These are phyloP conservation scores for Clonostachys solani DNA, from an alignment of 2,329 filamentous ascomycete species.

Conservation along the genomic window DNA sequence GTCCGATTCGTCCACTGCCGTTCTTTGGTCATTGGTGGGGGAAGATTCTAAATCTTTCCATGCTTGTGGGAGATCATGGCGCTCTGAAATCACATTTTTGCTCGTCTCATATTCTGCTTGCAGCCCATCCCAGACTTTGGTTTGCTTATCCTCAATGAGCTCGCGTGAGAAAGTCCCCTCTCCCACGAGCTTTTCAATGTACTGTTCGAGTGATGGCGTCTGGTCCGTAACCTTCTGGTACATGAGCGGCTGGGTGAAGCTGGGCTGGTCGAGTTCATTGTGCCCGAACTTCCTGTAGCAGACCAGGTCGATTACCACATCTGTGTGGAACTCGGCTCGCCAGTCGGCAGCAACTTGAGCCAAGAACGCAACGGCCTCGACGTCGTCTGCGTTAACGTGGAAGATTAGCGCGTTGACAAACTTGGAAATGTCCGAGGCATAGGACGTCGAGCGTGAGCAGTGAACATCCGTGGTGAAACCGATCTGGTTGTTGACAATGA, in stretches of 20 bases:
- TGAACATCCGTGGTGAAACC: constrained; percentile 98
- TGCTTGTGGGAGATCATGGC: constrained; percentile 64
- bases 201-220: constrained; percentile 81
- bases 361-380: constrained; percentile 96
- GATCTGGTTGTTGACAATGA: constrained; percentile 99
- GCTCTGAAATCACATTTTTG: constrained; percentile 94
- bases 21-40: constrained; percentile 79
- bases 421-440: constrained; percentile 99
- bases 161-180: constrained; percentile 96
- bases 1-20: constrained; percentile 68
- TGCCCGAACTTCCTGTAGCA: constrained; percentile 99
- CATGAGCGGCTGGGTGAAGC: constrained; percentile 99
- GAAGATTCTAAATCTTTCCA: constrained; percentile 44
- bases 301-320: constrained; percentile 96
- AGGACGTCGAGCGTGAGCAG: constrained; percentile 94
- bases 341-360: constrained; percentile 96
- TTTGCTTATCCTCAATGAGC: constrained; percentile 97
- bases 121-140: constrained; percentile 99
- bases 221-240: constrained; percentile 95
- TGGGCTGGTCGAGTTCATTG: constrained; percentile 99
- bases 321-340: constrained; percentile 97
- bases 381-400: constrained; percentile 98
- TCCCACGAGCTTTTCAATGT: constrained; percentile 83
- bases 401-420: constrained; percentile 97
- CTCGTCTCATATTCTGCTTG: constrained; percentile 96